These are phyloP conservation scores for Penicillium herquei DNA, from an alignment of 495 filamentous ascomycete genomes.

Conservation along the genomic window DNA sequence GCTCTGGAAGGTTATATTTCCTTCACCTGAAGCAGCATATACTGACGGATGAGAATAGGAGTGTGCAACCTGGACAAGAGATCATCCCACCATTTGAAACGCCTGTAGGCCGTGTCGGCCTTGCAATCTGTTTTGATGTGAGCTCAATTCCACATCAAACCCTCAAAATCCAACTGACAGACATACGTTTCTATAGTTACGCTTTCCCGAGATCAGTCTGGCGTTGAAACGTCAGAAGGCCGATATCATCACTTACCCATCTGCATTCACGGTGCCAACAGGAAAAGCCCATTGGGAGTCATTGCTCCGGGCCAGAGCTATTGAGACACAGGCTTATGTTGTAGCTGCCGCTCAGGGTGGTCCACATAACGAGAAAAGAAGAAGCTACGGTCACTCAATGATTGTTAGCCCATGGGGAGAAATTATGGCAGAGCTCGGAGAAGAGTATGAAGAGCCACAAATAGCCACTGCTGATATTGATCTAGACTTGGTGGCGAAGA, in stretches of 20 bases:
- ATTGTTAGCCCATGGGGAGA: slow-evolving; percentile 87
- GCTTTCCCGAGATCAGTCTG: slow-evolving; percentile 77
- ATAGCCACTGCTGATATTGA: slow-evolving; percentile 53
- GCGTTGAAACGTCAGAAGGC: slow-evolving; percentile 64
- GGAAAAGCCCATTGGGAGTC: slow-evolving; percentile 83
- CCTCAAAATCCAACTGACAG: no score
- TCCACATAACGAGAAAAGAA: slow-evolving; percentile 71
- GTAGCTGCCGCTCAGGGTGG: slow-evolving; percentile 86
- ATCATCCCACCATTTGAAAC: slow-evolving; percentile 71
- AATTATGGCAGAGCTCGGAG: slow-evolving; percentile 63
- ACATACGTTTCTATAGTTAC: slow-evolving; percentile 42
- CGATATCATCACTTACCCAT: slow-evolving; percentile 82
- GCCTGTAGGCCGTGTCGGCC: slow-evolving; percentile 68
- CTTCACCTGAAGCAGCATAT: neutral
- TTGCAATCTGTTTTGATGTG: slow-evolving; percentile 88
- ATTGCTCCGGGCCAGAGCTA: slow-evolving; percentile 75
- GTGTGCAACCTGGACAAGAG: slow-evolving; percentile 57
- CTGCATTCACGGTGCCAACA: slow-evolving; percentile 86
- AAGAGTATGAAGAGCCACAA: slow-evolving; percentile 48
- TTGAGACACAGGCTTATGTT: slow-evolving; percentile 87
- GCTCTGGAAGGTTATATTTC: no score
- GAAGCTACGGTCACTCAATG: slow-evolving; percentile 86
- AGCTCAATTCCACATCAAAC: slow-evolving; percentile 8
- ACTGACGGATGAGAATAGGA: slow-evolving; percentile 27
- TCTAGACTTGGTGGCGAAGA: slow-evolving; percentile 46